Conservation (phyloP, 208 protist genomes). For the Leishmania lainsoni region DNA sequence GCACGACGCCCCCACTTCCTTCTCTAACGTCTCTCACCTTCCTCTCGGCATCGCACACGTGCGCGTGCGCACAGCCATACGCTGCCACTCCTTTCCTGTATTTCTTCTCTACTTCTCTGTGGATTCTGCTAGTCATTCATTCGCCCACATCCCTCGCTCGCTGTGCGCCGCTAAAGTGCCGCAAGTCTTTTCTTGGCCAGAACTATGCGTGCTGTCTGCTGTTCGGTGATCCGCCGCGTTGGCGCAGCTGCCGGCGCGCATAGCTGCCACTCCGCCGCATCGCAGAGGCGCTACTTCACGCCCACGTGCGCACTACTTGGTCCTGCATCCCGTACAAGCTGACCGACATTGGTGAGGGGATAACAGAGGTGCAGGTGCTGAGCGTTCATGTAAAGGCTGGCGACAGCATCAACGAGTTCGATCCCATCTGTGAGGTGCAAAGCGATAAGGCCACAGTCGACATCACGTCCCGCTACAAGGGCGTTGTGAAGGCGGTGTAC, state of each 20-base stretch:
- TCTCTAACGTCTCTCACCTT: too few relatives aligned
- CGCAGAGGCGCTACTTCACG: background rate
- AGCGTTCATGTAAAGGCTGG: slow-evolving; percentile 91
- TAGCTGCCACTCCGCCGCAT: slow-evolving; percentile 1
- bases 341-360: slow-evolving; percentile 97
- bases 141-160: background rate
- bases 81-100: background rate
- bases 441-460: slow-evolving; percentile 95
- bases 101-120: background rate
- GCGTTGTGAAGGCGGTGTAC: slow-evolving; percentile 85
- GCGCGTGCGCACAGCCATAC: background rate
- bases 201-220: slow-evolving; percentile 20
- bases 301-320: background rate
- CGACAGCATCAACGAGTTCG: slow-evolving; percentile 92
- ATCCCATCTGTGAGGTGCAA: slow-evolving; percentile 94
- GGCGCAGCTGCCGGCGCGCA: background rate
- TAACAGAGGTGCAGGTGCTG: slow-evolving; percentile 94
- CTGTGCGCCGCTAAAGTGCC: background rate
- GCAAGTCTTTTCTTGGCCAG: background rate
- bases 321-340: slow-evolving; percentile 75
- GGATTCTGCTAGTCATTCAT: background rate
- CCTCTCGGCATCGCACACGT: background rate
- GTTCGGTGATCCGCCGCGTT: slow-evolving; percentile 6
- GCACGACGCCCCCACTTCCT: background rate
- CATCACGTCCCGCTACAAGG: slow-evolving; percentile 93